phyloP scores from a whole-genome alignment of 139 green algal genomes.

The Mesotaenium endlicherianum region DNA sequence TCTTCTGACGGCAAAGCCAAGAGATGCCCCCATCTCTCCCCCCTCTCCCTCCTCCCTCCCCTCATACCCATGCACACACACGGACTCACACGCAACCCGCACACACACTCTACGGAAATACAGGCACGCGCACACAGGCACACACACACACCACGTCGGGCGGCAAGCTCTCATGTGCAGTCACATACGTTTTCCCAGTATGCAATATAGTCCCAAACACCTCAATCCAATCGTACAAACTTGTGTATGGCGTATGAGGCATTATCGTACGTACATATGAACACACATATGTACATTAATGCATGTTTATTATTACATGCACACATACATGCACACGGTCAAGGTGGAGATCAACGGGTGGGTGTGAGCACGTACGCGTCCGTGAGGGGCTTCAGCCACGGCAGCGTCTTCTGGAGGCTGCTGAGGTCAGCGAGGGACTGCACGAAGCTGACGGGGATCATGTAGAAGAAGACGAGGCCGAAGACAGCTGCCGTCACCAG shows the following conservation, averaged over 20 bases:
- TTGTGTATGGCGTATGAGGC: no score
- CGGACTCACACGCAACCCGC: not conserved
- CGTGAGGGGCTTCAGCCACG: conserved; percentile 30
- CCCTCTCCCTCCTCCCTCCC: no score
- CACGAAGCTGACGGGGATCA: conserved; percentile 42
- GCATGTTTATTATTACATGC: no score
- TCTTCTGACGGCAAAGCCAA: no score
- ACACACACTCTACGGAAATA: not conserved
- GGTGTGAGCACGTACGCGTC: not conserved
- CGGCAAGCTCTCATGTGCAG: no score
- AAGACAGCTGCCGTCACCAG: conserved; percentile 10
- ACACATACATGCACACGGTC: no score
- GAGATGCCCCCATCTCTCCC: no score
- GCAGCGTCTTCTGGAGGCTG: conserved; percentile 26
- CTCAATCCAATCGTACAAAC: no score
- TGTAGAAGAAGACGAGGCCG: conserved; percentile 31
- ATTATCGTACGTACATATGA: no score
- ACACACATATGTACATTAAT: no score
- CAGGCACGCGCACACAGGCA: not conserved
- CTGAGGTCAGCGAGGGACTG: conserved; percentile 43
- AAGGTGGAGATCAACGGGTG: not conserved
- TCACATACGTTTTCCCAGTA: no score
- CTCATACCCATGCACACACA: not conserved
- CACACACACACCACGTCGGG: not conserved
- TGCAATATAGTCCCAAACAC: no score